A percentile compares a stretch with the other conserved stretches of the same genome.
Evolutionary conservation across 176 grass and related monocot genomes (phyloP).

Genomic region (Pontederia crassipes): DNA sequence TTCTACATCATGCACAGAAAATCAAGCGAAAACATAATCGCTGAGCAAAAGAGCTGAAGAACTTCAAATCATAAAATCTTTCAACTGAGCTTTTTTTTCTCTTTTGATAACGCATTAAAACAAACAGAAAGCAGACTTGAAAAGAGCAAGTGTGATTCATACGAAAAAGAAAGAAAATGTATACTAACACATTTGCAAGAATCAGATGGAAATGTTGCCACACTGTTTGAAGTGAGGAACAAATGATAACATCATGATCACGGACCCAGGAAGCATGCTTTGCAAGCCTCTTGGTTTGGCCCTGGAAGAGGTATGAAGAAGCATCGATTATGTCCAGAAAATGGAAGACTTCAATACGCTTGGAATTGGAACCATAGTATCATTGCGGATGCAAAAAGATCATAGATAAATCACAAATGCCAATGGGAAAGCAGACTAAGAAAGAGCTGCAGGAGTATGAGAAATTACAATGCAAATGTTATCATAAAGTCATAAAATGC

Average conservation of each 20-base stretch:
- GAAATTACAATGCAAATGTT: too few relatives aligned
- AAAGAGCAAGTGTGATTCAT: too few relatives aligned
- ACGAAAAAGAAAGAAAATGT: not conserved
- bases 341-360: not conserved
- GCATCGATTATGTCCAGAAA: conserved; percentile 6
- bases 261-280: conserved; percentile 5
- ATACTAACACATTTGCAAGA: not conserved
- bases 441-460: too few relatives aligned
- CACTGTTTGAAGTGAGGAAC: conserved; percentile 1
- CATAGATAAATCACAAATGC: not conserved
- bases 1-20: too few relatives aligned
- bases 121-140: too few relatives aligned
- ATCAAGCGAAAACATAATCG: too few relatives aligned
- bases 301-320: conserved; percentile 11
- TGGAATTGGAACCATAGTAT: not conserved
- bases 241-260: conserved; percentile 9
- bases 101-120: too few relatives aligned
- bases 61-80: too few relatives aligned
- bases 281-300: conserved; percentile 9
- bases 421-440: too few relatives aligned
- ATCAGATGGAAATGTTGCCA: conserved; percentile 10
- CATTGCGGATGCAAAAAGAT: not conserved
- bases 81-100: too few relatives aligned
- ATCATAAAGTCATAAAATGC: too few relatives aligned
- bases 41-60: too few relatives aligned